Evolutionary conservation across 108 stramenopile species (phyloP).

Genomic region (Cyclotella kingstonii): DNA sequence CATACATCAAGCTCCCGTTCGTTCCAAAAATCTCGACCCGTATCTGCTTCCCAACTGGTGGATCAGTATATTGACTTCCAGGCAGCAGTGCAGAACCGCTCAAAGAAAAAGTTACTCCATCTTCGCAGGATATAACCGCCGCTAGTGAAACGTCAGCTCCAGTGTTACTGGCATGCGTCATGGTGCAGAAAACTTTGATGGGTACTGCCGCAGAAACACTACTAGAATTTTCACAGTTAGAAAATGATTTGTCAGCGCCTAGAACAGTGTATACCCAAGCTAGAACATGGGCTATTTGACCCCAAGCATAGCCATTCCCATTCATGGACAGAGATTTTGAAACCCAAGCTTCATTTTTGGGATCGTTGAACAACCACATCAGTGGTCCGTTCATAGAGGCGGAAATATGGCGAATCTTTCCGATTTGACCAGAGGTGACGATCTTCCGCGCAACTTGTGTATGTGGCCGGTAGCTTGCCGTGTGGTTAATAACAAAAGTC

Average conservation of each 20-base stretch:
- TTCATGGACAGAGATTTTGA: slow-evolving; percentile 47
- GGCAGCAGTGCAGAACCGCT: slow-evolving; percentile 64
- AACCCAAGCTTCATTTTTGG: slow-evolving; percentile 42
- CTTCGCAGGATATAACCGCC: slow-evolving; percentile 60
- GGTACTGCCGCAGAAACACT: slow-evolving; percentile 34
- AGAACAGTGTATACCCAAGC: slow-evolving; percentile 62
- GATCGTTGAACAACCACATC: slow-evolving; percentile 49
- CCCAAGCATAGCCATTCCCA: slow-evolving; percentile 82
- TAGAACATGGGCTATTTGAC: slow-evolving; percentile 63
- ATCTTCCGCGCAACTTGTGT: slow-evolving; percentile 50
- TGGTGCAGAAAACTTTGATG: slow-evolving; percentile 49
- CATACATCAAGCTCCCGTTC: slow-evolving; percentile 37
- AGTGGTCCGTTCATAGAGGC: slow-evolving; percentile 40
- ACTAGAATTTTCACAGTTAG: too few relatives aligned
- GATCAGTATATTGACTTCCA: slow-evolving; percentile 63
- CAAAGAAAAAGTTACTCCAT: slow-evolving; percentile 48
- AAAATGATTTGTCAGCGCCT: slow-evolving; percentile 22
- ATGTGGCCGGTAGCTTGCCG: slow-evolving; percentile 68
- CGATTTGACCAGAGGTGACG: slow-evolving; percentile 40
- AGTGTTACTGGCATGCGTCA: slow-evolving; percentile 57
- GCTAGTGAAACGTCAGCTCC: slow-evolving; percentile 68
- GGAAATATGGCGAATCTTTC: slow-evolving; percentile 34
- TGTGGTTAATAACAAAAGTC: slow-evolving; percentile 68
- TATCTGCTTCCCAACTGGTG: slow-evolving; percentile 61
- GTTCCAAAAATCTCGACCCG: slow-evolving; percentile 65